Conservation (phyloP, 1,139 yeast species). For the Waltiozyma sp. region DNA sequence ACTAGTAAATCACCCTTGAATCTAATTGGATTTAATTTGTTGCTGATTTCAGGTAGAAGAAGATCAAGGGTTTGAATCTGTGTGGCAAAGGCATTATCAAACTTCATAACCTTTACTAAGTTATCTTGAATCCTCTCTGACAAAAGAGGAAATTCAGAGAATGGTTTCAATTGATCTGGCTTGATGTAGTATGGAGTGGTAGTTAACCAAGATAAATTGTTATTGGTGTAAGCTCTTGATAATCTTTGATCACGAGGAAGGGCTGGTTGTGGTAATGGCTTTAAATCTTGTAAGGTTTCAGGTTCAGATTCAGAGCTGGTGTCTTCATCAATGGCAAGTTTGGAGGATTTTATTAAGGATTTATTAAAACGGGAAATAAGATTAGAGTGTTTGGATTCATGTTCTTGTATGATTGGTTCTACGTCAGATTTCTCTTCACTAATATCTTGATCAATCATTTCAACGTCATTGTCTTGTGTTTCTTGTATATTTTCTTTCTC, state of each 20-base stretch:
- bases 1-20: slow-evolving; percentile 64
- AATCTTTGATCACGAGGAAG: slow-evolving; percentile 41
- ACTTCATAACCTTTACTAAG: slow-evolving; percentile 31
- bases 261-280: slow-evolving; percentile 78
- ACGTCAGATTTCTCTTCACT: slow-evolving; percentile 1
- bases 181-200: slow-evolving; percentile 42
- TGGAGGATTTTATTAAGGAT: slow-evolving; percentile 22
- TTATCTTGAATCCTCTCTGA: slow-evolving; percentile 32
- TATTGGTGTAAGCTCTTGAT: slow-evolving; percentile 28
- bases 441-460: slow-evolving; percentile 6
- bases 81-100: slow-evolving; percentile 60
- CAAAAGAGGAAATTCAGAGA: slow-evolving; percentile 26
- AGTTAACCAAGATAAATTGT: slow-evolving; percentile 54
- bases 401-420: slow-evolving; percentile 6
- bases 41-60: slow-evolving; percentile 39
- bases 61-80: slow-evolving; percentile 58
- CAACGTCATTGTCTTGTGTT: slow-evolving; percentile 2
- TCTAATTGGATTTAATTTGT: slow-evolving; percentile 41
- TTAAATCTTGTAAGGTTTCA: slow-evolving; percentile 39
- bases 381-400: slow-evolving; percentile 19
- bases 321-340: slow-evolving; percentile 6
- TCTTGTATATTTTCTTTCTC: slow-evolving; percentile 2
- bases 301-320: slow-evolving; percentile 19
- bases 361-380: slow-evolving; percentile 31
- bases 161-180: slow-evolving; percentile 32